Evolutionary conservation across 108 stramenopile species (phyloP), one percentile per base, ranked within the genome.

Genomic region (Cyclotella sp.): DNA sequence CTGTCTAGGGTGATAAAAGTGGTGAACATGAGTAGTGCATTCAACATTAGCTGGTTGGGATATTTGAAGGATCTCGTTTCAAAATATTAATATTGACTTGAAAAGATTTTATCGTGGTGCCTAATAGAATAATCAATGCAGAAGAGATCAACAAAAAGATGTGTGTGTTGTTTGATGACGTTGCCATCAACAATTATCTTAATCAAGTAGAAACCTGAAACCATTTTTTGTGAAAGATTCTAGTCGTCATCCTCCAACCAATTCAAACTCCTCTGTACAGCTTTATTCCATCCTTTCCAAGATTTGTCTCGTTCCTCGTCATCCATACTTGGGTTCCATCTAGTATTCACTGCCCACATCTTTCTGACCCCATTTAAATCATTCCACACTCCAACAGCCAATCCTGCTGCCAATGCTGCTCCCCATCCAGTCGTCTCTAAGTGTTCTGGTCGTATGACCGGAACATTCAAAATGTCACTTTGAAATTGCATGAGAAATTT

Each of bases 381-480:
- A 43, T 79, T 75, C 96, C 97, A 99, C 9, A 98, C 83, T 16
- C 96, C 97, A 14, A 97, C 96, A 30, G 98, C 98, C 54, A 99
- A 78, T 13, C 99, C 99, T 0, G 98, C 98, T 9, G 94, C 97
- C 60, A 93, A 98, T 10, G 97, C 97, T 6, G 98, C 98, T 14
- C 99, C 99, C 61, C 96, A 75, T 2, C 95, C 91, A 1, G 99
- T 99, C 19, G 98, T 99, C 84, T 99, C 99, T 76, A 85, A 73
- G 16, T 93, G 76, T 24, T 80, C 79, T 0, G 97, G 96, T 59
- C 86, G 86, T 7, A 90, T 70, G 26, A 98, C 97, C 16, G 88
- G 88, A n/a, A 90, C 89, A 54, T 85, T 83, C 42, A 97, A 84
- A 16, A 98, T 91, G 69, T 99, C 97, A 26, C 94, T 89, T 85